Evolutionary conservation across 768 basidiomycete genomes (phyloP).

Genomic region (Phanerochaete sordida): DNA sequence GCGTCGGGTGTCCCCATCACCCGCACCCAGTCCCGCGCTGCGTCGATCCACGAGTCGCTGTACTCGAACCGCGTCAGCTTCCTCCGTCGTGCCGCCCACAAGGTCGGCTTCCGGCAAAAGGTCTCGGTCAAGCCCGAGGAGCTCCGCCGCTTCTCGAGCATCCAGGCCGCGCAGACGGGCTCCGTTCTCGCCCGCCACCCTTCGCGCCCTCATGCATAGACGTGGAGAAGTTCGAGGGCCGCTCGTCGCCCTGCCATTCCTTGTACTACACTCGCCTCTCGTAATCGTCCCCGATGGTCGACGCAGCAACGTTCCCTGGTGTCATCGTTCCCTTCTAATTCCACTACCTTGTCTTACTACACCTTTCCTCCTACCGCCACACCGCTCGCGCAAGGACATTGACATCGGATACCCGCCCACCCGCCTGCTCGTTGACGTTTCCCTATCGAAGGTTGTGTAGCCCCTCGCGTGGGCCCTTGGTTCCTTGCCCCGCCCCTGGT

Average conservation of each 20-base stretch:
- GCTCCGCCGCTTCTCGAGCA: slow-evolving; percentile 79
- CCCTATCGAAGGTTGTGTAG: not conserved
- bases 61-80: slow-evolving; percentile 96
- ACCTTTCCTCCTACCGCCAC: not conserved
- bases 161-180: slow-evolving; percentile 80
- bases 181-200: slow-evolving; percentile 76
- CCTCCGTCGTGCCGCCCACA: slow-evolving; percentile 82
- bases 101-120: slow-evolving; percentile 85
- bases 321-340: slow-evolving; percentile 2
- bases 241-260: not conserved
- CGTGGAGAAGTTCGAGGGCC: not conserved
- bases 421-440: not conserved
- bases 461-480: not conserved
- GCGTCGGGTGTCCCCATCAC: slow-evolving; percentile 67
- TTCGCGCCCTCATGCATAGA: slow-evolving; percentile 43
- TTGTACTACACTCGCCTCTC: not conserved
- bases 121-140: slow-evolving; percentile 82
- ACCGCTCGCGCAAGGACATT: not conserved
- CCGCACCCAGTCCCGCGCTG: slow-evolving; percentile 86
- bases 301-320: slow-evolving; percentile 5
- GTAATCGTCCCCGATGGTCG: slow-evolving; percentile 1
- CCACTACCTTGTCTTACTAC: slow-evolving; percentile 1
- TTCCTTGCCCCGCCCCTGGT: not conserved
- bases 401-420: not conserved
- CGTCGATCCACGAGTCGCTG: slow-evolving; percentile 85